These are phyloP conservation scores for Tritrichomonas musculus DNA, from an alignment of 208 protist genomes.

Conservation along the genomic window DNA sequence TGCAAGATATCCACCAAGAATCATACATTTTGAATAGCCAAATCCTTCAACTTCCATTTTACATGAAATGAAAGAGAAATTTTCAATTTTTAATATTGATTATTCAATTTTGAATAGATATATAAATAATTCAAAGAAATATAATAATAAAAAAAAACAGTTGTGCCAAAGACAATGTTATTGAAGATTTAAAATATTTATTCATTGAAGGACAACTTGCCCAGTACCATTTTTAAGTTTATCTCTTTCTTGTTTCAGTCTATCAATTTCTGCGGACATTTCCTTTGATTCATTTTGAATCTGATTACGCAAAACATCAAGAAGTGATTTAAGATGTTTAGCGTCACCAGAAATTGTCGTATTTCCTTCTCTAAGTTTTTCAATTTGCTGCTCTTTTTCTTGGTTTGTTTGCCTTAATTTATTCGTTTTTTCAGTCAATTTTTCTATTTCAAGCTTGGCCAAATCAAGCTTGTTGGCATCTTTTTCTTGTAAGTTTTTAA, in stretches of 20 bases:
- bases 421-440: background rate
- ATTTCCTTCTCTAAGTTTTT: background rate
- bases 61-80: too few species aligned
- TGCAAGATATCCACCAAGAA: conserved; percentile 3
- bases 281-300: background rate
- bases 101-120: background rate
- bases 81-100: too few species aligned
- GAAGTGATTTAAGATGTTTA: background rate
- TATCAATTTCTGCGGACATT: background rate
- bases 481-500: background rate
- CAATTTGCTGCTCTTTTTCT: background rate
- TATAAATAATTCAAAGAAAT: background rate
- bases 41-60: too few species aligned
- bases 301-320: background rate
- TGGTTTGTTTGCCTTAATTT: background rate
- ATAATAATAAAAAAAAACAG: background rate
- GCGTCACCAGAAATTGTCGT: background rate
- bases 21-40: background rate
- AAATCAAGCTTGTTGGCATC: background rate
- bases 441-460: background rate
- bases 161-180: background rate
- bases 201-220: background rate
- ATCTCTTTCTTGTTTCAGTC: background rate
- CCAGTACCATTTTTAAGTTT: background rate
- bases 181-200: background rate